Evolutionary conservation across 352 stramenopile species (phyloP), one percentile per base, ranked within the genome.

Genomic region (Pythium plurisporium): DNA sequence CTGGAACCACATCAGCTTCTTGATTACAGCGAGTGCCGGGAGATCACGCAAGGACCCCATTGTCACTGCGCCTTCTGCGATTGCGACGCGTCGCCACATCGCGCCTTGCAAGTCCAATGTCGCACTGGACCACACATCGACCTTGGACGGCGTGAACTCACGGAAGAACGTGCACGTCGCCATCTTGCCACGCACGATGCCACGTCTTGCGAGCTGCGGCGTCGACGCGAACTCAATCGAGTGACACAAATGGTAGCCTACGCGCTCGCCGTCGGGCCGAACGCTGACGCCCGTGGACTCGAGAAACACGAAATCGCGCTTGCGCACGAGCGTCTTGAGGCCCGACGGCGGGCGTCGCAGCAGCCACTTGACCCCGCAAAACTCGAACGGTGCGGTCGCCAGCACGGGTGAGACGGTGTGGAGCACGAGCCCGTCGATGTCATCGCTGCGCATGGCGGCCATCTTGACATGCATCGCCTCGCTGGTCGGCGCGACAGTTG

Each of bases 211-310:
- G 15, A 67, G 53, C 41, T 45, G 34, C 20, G 60, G 60, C 37
- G 60, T 67, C 36, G 45, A 29, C n/a, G 60, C 40, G 26, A 67
- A 67, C 37, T 67, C 60, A 46, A 67, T 59, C 29, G 60, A 67
- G 40, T 67, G 60, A 36, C 34, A 56, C 27, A 67, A 52, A 30
- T 67, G 60, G 27, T 51, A 67, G 5, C 60, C 60, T 31, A 67
- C 52, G 45, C 60, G 60, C 17, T 67, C 60, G 11, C 60, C 60
- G 33, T 59, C 37, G 0, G 38, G 34, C 2, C 60, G 47, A 19
- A 55, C 41, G 30, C 40, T 46, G 31, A 67, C 44, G 26, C 60
- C 60, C 17, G 49, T 67, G 17, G 60, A 51, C 26, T 67, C 60
- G 19, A 67, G 33, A 27, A 59, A 56, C n/a, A 67, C 60, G 41